Base-by-base conservation (phyloP, 2,329 filamentous ascomycete species). In the Kalaharituber pfeilii region DNA sequence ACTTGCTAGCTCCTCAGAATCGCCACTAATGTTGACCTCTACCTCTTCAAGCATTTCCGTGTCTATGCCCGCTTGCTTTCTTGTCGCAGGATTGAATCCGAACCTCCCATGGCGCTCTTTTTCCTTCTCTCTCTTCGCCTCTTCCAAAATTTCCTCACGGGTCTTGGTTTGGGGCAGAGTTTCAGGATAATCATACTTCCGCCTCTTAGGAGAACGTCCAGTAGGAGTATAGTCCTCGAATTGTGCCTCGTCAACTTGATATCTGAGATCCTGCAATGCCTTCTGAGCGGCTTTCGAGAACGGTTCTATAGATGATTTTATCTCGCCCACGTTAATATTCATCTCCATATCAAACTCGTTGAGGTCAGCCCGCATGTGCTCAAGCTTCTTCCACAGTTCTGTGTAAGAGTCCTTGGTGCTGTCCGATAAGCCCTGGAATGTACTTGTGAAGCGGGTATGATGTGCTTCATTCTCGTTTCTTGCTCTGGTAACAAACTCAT, bases 401-500 rank as follows among this genome's bases (percentile, higher is more conserved):
- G 5, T 4, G 22, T 22, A 47, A 57, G 53, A n/a, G 55, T 55
- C n/a, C 50, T 53, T 7, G 56, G 39, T 6, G 53, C n/a, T 30
- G 55, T 20, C 13, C 42, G 24, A 15, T 13, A 47, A 25, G 11
- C 24, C 25, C 5, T 4, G 53, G 51, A 59, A 51, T 39, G 53
- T 56, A 3, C 51, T 53, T 15, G 56, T 54, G 29, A 59, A 56
- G 25, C 76, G 75, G 25, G 79, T 74, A 66, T 91, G 82, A 65
- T 94, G 86, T 18, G 74, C 73, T 27, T 82, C 78, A 66, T 94
- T 96, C 64, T 93, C 83, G 1, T 77, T 78, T 57, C 82, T 79
- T 50, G 93, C 87, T 28, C 84, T 80, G 28, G 81, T 76, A 36
- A 96, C 86, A 63, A 95, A 94, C 60, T 89, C 85, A 64, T 96